Percentiles rank a stretch among this genome's conserved stretches.
Evolutionary conservation across 148 eudicot species (phyloP).

Genomic region (Gaultheria prostrata): DNA sequence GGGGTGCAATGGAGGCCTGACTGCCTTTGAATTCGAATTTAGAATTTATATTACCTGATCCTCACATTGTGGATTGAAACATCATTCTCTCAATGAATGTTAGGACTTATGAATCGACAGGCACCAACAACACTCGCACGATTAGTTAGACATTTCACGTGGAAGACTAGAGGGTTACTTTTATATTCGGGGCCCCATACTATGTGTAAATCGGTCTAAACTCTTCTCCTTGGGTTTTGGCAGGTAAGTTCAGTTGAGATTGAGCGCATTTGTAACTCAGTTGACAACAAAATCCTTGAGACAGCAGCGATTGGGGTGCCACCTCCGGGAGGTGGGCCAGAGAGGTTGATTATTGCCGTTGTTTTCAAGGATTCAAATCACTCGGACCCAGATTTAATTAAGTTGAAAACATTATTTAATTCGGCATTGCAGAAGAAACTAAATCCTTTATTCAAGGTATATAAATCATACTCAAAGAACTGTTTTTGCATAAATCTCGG

Average conservation of each 20-base stretch:
- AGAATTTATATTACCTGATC: neutral
- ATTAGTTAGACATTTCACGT: neutral
- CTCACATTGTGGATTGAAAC: neutral
- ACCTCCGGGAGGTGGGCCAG: constrained; percentile 83
- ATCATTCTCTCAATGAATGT: neutral
- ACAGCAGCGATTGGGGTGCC: constrained; percentile 94
- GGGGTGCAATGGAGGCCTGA: neutral
- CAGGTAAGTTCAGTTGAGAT: constrained; percentile 97
- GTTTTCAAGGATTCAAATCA: constrained; percentile 53
- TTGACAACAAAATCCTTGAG: constrained; percentile 57
- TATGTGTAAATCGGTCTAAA: neutral
- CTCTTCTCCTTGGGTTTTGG: constrained; percentile 1
- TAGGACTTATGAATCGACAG: neutral
- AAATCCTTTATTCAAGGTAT: constrained; percentile 88
- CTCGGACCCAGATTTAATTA: constrained; percentile 34
- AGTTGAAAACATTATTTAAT: constrained; percentile 57
- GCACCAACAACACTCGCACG: neutral
- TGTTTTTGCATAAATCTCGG: neutral
- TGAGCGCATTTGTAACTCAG: constrained; percentile 77
- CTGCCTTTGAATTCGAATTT: neutral
- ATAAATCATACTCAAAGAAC: neutral
- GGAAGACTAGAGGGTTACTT: neutral
- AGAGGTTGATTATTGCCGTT: constrained; percentile 70
- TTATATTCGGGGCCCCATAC: neutral
- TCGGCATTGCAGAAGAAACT: constrained; percentile 74